These are phyloP conservation scores for Claviceps sp. DNA, from an alignment of 2,329 filamentous ascomycete genomes.

Conservation along the genomic window DNA sequence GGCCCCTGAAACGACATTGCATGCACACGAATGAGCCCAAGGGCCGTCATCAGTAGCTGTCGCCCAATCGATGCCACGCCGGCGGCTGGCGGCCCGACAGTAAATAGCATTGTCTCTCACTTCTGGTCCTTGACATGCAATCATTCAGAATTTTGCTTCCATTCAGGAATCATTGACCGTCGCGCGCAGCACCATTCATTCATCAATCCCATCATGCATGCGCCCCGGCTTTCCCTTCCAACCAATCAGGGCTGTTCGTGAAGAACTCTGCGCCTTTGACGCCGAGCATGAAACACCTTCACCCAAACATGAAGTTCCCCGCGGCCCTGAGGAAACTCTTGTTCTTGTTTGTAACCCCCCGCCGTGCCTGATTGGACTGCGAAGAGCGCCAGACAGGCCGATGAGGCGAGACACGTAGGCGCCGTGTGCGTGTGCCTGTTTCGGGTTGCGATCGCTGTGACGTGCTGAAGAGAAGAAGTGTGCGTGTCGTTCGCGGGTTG, in stretches of 20 bases:
- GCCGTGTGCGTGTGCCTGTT: not conserved
- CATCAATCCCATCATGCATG: too few species aligned
- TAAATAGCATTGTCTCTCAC: not conserved
- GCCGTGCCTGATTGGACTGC: not conserved
- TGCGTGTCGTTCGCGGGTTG: constrained; percentile 1
- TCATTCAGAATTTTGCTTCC: not conserved
- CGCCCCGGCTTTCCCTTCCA: not conserved
- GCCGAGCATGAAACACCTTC: constrained; percentile 4
- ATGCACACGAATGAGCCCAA: not conserved
- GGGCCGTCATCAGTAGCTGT: not conserved
- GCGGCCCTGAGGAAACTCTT: not conserved
- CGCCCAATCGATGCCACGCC: not conserved
- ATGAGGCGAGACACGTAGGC: not conserved
- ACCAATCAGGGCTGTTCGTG: not conserved
- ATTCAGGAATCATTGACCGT: not conserved
- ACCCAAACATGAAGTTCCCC: not conserved
- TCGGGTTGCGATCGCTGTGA: not conserved
- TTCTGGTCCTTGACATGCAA: not conserved
- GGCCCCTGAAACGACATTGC: not conserved
- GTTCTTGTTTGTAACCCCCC: not conserved
- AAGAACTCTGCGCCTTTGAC: not conserved
- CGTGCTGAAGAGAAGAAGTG: not conserved
- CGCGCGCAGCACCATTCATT: not conserved
- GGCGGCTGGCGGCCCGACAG: not conserved
- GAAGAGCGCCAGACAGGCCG: not conserved